Percentiles rank a stretch among this genome's conserved stretches.
phyloP scores from a whole-genome alignment of 108 stramenopile species.

The Cyclotella sp. region DNA sequence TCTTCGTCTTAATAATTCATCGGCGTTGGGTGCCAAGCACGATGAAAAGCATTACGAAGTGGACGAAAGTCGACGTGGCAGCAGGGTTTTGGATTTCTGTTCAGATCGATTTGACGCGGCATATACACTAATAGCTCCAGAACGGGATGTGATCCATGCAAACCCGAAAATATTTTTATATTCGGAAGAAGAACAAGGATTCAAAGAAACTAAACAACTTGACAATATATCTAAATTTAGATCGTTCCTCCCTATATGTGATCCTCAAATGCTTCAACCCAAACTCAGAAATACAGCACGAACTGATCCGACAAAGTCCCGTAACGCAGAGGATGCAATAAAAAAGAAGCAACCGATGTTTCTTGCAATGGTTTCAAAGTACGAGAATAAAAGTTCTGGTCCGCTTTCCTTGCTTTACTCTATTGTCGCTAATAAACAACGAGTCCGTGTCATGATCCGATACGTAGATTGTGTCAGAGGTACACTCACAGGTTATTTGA shows the following conservation, averaged over 20 bases:
- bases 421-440: constrained; percentile 53
- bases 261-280: constrained; percentile 58
- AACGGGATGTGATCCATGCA: constrained; percentile 27
- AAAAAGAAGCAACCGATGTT: constrained; percentile 48
- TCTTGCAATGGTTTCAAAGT: constrained; percentile 47
- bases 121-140: constrained; percentile 53
- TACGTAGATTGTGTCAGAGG: constrained; percentile 84
- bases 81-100: constrained; percentile 65
- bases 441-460: constrained; percentile 69
- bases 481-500: constrained; percentile 72
- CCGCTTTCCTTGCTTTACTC: constrained; percentile 69
- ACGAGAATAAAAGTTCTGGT: constrained; percentile 54
- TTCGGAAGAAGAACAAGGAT: neutral
- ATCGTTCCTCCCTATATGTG: constrained; percentile 49
- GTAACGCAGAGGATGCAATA: constrained; percentile 7
- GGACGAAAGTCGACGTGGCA: constrained; percentile 41
- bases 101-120: constrained; percentile 69
- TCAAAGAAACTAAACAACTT: constrained; percentile 35
- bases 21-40: constrained; percentile 20
- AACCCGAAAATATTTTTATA: constrained; percentile 56
- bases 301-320: constrained; percentile 12
- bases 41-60: constrained; percentile 66
- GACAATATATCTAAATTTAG: constrained; percentile 63
- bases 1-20: neutral
- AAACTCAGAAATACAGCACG: constrained; percentile 10